Conservation (phyloP, 345 rosid genomes). For the Populus deltoides region DNA sequence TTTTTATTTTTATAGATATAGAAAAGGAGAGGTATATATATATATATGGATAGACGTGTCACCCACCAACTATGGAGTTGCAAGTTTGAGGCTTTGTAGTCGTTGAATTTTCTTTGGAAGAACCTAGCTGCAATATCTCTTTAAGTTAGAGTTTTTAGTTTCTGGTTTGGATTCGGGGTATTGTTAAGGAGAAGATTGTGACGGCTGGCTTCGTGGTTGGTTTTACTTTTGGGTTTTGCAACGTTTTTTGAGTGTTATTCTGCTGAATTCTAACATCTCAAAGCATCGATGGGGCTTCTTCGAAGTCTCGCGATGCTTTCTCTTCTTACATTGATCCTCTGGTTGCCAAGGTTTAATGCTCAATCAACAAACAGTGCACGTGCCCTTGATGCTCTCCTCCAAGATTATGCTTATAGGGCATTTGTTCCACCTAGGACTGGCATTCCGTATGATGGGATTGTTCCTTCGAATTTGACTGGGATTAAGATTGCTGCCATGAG, state of each 20-base stretch:
- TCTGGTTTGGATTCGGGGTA: neutral
- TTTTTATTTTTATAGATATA: neutral
- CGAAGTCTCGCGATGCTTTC: constrained; percentile 53
- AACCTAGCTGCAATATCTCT: constrained; percentile 3
- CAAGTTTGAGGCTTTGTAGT: neutral
- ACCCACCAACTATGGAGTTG: neutral
- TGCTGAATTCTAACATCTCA: constrained; percentile 19
- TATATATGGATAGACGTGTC: constrained; percentile 1
- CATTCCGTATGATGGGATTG: constrained; percentile 45
- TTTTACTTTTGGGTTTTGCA: constrained; percentile 5
- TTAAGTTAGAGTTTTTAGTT: neutral
- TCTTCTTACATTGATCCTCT: constrained; percentile 13
- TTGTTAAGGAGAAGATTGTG: neutral
- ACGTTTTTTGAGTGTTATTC: constrained; percentile 27
- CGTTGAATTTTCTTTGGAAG: constrained; percentile 2
- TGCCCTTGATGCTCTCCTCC: constrained; percentile 81
- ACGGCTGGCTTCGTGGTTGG: constrained; percentile 13
- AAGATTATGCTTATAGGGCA: constrained; percentile 71
- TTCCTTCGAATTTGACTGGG: constrained; percentile 68
- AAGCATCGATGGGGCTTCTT: constrained; percentile 65
- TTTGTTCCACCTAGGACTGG: constrained; percentile 77
- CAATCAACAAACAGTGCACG: constrained; percentile 34
- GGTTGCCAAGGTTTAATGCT: constrained; percentile 32
- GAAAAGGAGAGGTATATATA: neutral
- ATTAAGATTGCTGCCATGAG: constrained; percentile 73